These are phyloP conservation scores for Lactarius deliciosus DNA, from an alignment of 768 basidiomycete species.

Conservation along the genomic window DNA sequence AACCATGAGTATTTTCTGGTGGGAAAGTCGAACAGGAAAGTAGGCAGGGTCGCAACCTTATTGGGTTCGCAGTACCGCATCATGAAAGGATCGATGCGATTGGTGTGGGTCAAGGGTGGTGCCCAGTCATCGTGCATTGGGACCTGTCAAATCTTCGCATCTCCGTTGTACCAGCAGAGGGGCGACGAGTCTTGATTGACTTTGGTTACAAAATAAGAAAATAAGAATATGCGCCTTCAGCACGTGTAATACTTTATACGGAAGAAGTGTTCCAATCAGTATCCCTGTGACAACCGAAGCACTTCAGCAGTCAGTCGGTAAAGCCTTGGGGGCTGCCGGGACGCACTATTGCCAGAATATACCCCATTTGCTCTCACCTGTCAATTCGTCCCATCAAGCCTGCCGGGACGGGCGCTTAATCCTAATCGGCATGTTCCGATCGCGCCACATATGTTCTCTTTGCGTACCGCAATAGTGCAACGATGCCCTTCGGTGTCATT, in stretches of 20 bases:
- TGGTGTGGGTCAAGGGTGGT: slow-evolving; percentile 4
- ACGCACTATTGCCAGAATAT: slow-evolving; percentile 16
- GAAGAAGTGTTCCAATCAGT: slow-evolving; percentile 12
- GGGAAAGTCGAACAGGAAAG: slow-evolving; percentile 13
- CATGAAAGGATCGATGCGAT: slow-evolving; percentile 6
- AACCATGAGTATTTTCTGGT: slow-evolving; percentile 17
- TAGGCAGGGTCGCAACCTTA: slow-evolving; percentile 17
- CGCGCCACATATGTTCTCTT: slow-evolving; percentile 36
- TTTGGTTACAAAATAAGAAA: slow-evolving; percentile 16
- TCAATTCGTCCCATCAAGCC: not conserved
- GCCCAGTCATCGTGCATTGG: slow-evolving; percentile 4
- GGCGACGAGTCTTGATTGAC: slow-evolving; percentile 13
- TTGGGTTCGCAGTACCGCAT: slow-evolving; percentile 13
- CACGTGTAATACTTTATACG: slow-evolving; percentile 19
- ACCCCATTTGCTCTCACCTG: slow-evolving; percentile 18
- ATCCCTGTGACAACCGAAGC: slow-evolving; percentile 18
- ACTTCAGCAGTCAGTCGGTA: slow-evolving; percentile 17
- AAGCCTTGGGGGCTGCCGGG: slow-evolving; percentile 6
- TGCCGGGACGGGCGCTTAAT: not conserved
- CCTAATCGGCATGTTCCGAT: slow-evolving; percentile 7
- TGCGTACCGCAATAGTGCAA: slow-evolving; percentile 66
- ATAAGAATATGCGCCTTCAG: slow-evolving; percentile 15
- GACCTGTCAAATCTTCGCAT: slow-evolving; percentile 8
- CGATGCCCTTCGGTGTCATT: slow-evolving; percentile 79
- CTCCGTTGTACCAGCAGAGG: slow-evolving; percentile 7